Base-by-base conservation (phyloP, 2,329 filamentous ascomycete species). In the Colletotrichum cuscutae region DNA sequence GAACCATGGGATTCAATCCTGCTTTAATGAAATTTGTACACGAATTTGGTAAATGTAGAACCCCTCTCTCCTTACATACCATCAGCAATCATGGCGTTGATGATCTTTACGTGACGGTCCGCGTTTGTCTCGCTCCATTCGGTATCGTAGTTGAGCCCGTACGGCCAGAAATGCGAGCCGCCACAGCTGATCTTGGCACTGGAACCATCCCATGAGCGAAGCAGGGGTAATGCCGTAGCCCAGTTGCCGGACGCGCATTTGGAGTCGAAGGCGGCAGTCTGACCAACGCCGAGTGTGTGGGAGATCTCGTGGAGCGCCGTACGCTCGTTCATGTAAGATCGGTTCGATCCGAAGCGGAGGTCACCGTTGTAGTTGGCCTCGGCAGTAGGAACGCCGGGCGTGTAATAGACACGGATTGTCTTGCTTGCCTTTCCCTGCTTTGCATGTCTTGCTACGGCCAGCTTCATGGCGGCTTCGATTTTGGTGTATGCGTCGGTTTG, bases 291-390 rank as follows among this genome's bases (percentile, higher is more conserved):
- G 5, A 87, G 81, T 1, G 85, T 86, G 76, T 87, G 85, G 2
- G 84, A 74, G 56, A 86, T 86, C 78, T 87, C 85, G 75, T 87
- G 85, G 76, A 87, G 79, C 5, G 85, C 85, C 3, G 84, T 86
- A 15, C 85, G 84, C 77, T 87, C 84, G 60, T 77, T 86, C 85
- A 87, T 87, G 80, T 85, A 87, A 0, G 81, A 74, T 9, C 85
- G 77, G 80, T 86, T 80, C 13, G 80, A 79, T 5, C 85, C 85
- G 77, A 87, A 87, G 15, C 85, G 83, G n/a, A 87, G 78, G 76
- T 84, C 82, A 53, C 85, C 85, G 76, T 83, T 85, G 78, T 81
- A 84, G 80, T 78, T 85, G 9, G 81, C 85, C 74, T 87, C 85
- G 28, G 85, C 85, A 0, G 85, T 87, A 9, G 81, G 80, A 12